Conservation (phyloP, 345 rosid species). For the Euphorbia lathyris region DNA sequence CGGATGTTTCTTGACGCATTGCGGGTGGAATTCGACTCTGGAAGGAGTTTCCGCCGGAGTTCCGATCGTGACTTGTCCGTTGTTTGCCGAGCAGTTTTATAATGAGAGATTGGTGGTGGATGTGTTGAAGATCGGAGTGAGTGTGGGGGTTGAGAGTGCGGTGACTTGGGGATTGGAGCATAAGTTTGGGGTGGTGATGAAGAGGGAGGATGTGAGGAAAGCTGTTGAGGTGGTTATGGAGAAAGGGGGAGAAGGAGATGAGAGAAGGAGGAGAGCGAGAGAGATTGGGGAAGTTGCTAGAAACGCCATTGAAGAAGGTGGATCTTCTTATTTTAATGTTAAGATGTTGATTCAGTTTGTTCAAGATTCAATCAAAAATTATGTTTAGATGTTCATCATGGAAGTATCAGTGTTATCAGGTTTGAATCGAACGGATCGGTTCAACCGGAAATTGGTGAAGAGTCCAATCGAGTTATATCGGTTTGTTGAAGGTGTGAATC, state of each 20-base stretch:
- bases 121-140: slow-evolving; percentile 35
- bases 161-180: slow-evolving; percentile 34
- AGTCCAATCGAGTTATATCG: too few relatives aligned
- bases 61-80: slow-evolving; percentile 39
- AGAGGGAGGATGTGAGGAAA: slow-evolving; percentile 16
- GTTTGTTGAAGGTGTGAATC: too few relatives aligned
- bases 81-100: slow-evolving; percentile 35
- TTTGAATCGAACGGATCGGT: too few relatives aligned
- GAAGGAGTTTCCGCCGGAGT: slow-evolving; percentile 45
- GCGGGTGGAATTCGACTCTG: slow-evolving; percentile 61
- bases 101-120: slow-evolving; percentile 41
- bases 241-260: slow-evolving; percentile 17
- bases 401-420: too few relatives aligned
- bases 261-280: slow-evolving; percentile 28
- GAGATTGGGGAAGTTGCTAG: slow-evolving; percentile 22
- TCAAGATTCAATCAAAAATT: neutral
- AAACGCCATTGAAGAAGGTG: slow-evolving; percentile 21
- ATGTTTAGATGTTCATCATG: neutral
- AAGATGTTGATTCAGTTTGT: slow-evolving; percentile 15
- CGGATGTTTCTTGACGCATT: slow-evolving; percentile 56
- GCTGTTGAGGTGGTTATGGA: slow-evolving; percentile 20
- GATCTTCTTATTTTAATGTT: slow-evolving; percentile 27
- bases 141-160: slow-evolving; percentile 31
- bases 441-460: too few relatives aligned
- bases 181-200: slow-evolving; percentile 21